These are phyloP conservation scores for Lentinula sp. DNA, from an alignment of 768 basidiomycete genomes.

Conservation along the genomic window DNA sequence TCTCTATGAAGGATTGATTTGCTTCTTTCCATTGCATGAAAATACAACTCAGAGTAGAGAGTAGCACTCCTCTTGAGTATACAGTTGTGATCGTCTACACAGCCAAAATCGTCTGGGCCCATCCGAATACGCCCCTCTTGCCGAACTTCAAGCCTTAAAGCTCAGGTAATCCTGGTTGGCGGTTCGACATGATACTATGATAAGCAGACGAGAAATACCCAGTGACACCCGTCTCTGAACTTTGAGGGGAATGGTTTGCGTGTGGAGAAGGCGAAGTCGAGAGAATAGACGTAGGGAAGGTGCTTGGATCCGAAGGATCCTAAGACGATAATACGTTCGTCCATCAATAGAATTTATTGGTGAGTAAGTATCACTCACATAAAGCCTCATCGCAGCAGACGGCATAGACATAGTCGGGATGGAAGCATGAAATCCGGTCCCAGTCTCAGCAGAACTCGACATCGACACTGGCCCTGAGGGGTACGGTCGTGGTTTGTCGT, in stretches of 20 bases:
- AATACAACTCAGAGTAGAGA: too few species aligned
- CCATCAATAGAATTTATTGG: neutral
- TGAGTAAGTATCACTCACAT: slow-evolving; percentile 15
- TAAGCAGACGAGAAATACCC: neutral
- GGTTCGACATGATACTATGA: neutral
- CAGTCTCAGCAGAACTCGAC: neutral
- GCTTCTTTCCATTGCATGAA: too few species aligned
- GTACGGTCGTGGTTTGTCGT: neutral
- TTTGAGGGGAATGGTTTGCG: neutral
- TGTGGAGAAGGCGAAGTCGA: neutral
- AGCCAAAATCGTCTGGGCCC: too few species aligned
- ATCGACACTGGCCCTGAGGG: neutral
- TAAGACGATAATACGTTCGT: slow-evolving; percentile 4
- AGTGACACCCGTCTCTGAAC: neutral
- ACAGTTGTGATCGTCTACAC: too few species aligned
- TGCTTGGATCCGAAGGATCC: slow-evolving; percentile 28
- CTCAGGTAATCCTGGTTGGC: neutral
- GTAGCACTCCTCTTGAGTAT: too few species aligned
- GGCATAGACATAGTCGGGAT: slow-evolving; percentile 3
- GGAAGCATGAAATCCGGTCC: neutral
- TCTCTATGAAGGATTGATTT: too few species aligned
- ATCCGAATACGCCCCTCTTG: too few species aligned
- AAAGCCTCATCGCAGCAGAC: slow-evolving; percentile 18
- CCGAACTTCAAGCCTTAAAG: neutral
- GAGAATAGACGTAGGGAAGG: neutral